Evolutionary conservation across 2,329 filamentous ascomycete genomes (phyloP), one percentile per base, ranked within the genome.

Genomic region (Monosporascus sp.): DNA sequence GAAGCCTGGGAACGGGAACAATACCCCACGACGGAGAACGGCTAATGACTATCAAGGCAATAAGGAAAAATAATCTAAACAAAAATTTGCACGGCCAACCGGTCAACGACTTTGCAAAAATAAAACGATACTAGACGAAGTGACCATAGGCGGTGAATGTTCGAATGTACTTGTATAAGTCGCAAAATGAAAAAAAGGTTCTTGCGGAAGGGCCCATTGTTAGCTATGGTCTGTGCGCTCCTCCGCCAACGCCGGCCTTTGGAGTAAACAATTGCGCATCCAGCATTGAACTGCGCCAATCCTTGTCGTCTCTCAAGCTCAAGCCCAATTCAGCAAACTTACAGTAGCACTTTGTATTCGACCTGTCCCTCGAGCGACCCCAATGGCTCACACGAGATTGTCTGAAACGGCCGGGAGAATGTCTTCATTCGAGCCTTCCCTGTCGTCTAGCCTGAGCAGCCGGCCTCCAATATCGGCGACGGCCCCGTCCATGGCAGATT

Each of bases 401-500:
- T 14, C 27, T 5, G 27, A 50, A 27, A 49, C 11, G 16, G 7
- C 8, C 44, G 40, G 26, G 19, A 65, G 26, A 53, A 86, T 86
- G 78, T 69, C 79, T 31, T 80, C 79, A 57, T 91, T 91, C 62
- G 86, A 89, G 61, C 79, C 85, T 8, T 87, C 86, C 1, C 78
- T 87, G 61, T 88, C 86, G 14, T 81, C 81, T 52, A 85, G 82
- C 70, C 72, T 79, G 47, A 75, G 74, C 64, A 78, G 84, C 62
- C 81, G 81, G 59, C 72, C 76, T 53, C 80, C 82, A 17, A 73
- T 82, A 58, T 77, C 80, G 31, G 77, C 83, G 41, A 74, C 77
- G 47, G 82, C 78, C 43, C 81, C 84, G 16, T 88, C 86, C 7
- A 84, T 89, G 74, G 87, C 86, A 43, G 88, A 91, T 68, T 84